These are phyloP conservation scores for Lichtheimia ornata DNA, from an alignment of 371 early-diverging fungal species.

Conservation along the genomic window DNA sequence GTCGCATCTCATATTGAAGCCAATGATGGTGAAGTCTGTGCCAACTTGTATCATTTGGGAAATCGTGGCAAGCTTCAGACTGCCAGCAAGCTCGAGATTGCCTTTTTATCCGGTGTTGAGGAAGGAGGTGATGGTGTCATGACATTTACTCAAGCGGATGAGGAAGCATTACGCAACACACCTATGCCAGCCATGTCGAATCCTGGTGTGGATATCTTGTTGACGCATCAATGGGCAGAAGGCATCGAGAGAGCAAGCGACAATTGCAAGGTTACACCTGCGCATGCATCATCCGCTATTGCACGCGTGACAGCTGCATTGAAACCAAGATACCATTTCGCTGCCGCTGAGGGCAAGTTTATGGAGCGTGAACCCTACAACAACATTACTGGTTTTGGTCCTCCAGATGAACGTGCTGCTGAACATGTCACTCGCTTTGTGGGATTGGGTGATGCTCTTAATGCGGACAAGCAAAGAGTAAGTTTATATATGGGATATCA, in stretches of 20 bases:
- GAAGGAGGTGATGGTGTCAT: neutral
- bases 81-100: conserved; percentile 71
- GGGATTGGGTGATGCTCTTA: conserved; percentile 75
- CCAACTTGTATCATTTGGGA: conserved; percentile 75
- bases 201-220: conserved; percentile 76
- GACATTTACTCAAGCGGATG: conserved; percentile 16
- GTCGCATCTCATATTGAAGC: conserved; percentile 54
- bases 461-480: conserved; percentile 60
- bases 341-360: conserved; percentile 64
- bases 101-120: conserved; percentile 67
- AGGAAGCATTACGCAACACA: conserved; percentile 24
- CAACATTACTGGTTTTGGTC: conserved; percentile 52
- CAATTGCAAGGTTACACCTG: conserved; percentile 7
- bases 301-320: conserved; percentile 52
- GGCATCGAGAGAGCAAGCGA: conserved; percentile 38
- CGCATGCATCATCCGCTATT: conserved; percentile 32
- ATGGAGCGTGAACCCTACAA: conserved; percentile 87
- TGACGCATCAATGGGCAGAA: conserved; percentile 82
- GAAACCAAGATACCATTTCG: conserved; percentile 90
- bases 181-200: conserved; percentile 33
- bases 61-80: conserved; percentile 71
- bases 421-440: conserved; percentile 82
- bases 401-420: conserved; percentile 41
- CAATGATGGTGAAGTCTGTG: conserved; percentile 76
- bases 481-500: neutral